A percentile compares a stretch with the other conserved stretches of the same genome.
phyloP scores from a whole-genome alignment of 2,329 filamentous ascomycete species.

The Coniochaeta pulveracea region DNA sequence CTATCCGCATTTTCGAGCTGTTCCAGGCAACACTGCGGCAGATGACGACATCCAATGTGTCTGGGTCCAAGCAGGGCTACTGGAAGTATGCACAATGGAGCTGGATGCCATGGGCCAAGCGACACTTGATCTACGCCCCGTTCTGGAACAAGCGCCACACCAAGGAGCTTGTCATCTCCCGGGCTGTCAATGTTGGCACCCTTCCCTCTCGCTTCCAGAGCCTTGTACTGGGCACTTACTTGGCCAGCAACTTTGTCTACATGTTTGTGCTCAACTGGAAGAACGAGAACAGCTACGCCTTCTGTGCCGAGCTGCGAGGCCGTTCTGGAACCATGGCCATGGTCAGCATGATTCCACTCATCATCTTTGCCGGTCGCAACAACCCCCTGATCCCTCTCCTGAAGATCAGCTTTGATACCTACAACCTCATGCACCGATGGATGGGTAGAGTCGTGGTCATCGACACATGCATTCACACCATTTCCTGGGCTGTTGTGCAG shows the following conservation, averaged over 20 bases:
- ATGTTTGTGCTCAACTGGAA: constrained; percentile 50
- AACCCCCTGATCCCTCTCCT: constrained; percentile 79
- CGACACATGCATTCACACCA: constrained; percentile 58
- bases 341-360: constrained; percentile 84
- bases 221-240: constrained; percentile 43
- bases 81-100: constrained; percentile 46
- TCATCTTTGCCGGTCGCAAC: constrained; percentile 84
- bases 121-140: constrained; percentile 51
- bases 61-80: constrained; percentile 42
- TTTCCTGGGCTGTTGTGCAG: constrained; percentile 65
- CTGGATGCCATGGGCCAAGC: constrained; percentile 53
- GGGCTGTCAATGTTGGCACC: constrained; percentile 40
- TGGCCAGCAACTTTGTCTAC: constrained; percentile 51
- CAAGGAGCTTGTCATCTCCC: constrained; percentile 31
- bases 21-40: constrained; percentile 45
- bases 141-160: constrained; percentile 56
- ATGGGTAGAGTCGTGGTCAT: constrained; percentile 62
- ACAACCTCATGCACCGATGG: constrained; percentile 84
- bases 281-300: constrained; percentile 45
- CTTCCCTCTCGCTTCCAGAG: constrained; percentile 54
- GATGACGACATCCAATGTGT: constrained; percentile 43
- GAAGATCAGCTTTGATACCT: constrained; percentile 88
- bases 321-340: constrained; percentile 74
- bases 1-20: constrained; percentile 41
- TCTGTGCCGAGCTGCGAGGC: constrained; percentile 75